These are phyloP conservation scores for Astrephomene gubernaculifera DNA, from an alignment of 139 green algal species.

Conservation along the genomic window DNA sequence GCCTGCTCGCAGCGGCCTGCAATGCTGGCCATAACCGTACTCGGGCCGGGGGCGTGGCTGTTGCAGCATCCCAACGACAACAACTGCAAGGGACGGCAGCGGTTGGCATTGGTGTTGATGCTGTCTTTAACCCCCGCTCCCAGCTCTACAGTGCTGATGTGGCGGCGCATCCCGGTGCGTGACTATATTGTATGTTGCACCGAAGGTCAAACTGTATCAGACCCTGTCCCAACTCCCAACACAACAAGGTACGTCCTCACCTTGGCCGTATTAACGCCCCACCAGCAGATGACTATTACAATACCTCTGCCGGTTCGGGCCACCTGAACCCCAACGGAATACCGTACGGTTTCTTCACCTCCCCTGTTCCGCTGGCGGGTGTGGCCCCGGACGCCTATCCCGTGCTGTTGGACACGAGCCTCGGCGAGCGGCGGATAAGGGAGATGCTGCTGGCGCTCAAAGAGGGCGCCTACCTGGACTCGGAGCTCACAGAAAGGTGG, in stretches of 20 bases:
- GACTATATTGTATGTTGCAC: too few species aligned
- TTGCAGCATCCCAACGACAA: not conserved
- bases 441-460: not conserved
- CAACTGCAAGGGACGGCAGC: too few species aligned
- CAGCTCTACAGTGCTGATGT: not conserved
- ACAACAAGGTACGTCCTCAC: too few species aligned
- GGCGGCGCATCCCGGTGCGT: too few species aligned
- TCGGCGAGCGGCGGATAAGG: not conserved
- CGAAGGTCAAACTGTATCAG: too few species aligned
- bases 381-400: not conserved
- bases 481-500: not conserved
- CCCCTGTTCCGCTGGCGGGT: not conserved
- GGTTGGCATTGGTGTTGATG: not conserved
- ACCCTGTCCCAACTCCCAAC: too few species aligned
- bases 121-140: not conserved
- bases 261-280: not conserved
- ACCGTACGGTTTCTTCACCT: slow-evolving; percentile 37
- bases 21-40: not conserved
- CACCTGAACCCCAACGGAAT: slow-evolving; percentile 3
- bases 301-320: not conserved
- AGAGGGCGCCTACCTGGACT: slow-evolving; percentile 26
- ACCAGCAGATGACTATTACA: slow-evolving; percentile 22
- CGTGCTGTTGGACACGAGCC: not conserved
- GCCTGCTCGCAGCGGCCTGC: not conserved
- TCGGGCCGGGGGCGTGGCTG: not conserved